Evolutionary conservation across 306 rosid species (phyloP), one percentile per base, ranked within the genome.

Genomic region (Cyamopsis tetragonoloba): DNA sequence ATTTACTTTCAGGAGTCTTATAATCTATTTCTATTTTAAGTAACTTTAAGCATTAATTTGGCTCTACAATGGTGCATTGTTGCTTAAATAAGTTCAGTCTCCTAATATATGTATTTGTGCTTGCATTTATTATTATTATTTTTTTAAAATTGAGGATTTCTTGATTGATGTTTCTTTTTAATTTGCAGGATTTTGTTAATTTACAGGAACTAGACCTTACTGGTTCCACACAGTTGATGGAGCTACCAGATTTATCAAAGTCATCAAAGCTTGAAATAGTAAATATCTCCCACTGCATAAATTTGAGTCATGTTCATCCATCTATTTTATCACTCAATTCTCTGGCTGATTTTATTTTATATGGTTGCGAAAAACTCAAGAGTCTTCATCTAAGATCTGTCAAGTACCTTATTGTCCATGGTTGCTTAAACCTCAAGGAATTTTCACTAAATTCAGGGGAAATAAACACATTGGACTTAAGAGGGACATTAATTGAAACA

Each of bases 211-310:
- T 75, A 15, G 6, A 26, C 0, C 47, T 75, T 7, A 0, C 0
- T 0, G 2, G 3, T 2, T 75, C 61, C 8, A 0, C 1, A 1
- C 17, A 58, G 3, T 9, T 75, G 39, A 17, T 7, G 1, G 48
- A 67, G 38, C 41, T 67, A 11, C 56, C 74, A 0, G 74, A 75
- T 32, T 24, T 67, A 22, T 46, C 28, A 0, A 26, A 0, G 60
- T 69, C 68, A 17, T 42, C 31, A 35, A 58, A 57, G 32, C 74
- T 75, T 66, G 55, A 66, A 48, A 1, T 1, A 9, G 10, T 67
- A 9, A 2, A 35, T 27, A 23, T 75, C 27, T 1, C 4, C 0
- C 2, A 0, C 1, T 75, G 79, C 20, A 4, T 3, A 26, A 37
- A 13, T 47, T 37, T 66, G 42, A 12, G 5, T 20, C 8, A 48